phyloP scores from a whole-genome alignment of 352 stramenopile genomes.

The Phytophthora chlamydospora region DNA sequence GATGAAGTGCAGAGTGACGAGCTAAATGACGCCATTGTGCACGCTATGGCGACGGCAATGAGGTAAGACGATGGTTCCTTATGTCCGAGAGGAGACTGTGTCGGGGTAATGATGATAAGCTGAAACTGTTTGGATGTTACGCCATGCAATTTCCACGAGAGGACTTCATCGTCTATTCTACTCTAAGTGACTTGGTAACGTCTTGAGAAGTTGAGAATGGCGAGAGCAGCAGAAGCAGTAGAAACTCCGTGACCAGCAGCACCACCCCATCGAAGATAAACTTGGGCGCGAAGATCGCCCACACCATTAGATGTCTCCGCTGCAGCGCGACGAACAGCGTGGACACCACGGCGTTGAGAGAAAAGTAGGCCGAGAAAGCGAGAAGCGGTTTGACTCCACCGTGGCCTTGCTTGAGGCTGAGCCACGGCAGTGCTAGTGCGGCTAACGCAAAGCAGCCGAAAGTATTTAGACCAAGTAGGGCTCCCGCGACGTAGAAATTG shows the following conservation, averaged over 20 bases:
- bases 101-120: no score
- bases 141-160: no score
- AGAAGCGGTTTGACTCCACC: slow-evolving; percentile 15
- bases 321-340: slow-evolving; percentile 86
- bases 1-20: slow-evolving; percentile 45
- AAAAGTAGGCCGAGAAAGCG: slow-evolving; percentile 52
- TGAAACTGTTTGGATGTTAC: no score
- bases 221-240: slow-evolving; percentile 47
- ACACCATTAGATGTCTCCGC: slow-evolving; percentile 92
- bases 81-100: neutral
- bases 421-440: slow-evolving; percentile 45
- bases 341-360: slow-evolving; percentile 68
- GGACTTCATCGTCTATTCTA: slow-evolving; percentile 15
- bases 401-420: slow-evolving; percentile 21
- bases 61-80: neutral
- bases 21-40: slow-evolving; percentile 53
- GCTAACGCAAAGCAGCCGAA: slow-evolving; percentile 76
- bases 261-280: slow-evolving; percentile 87
- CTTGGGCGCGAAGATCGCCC: slow-evolving; percentile 93
- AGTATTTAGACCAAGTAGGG: slow-evolving; percentile 88
- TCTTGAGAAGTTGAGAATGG: slow-evolving; percentile 20
- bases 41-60: slow-evolving; percentile 46
- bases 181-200: slow-evolving; percentile 14
- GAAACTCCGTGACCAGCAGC: slow-evolving; percentile 56
- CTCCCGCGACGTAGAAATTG: slow-evolving; percentile 72